Evolutionary conservation across 164 flowering plant species (phyloP), one percentile per base, ranked within the genome.

Genomic region (Malania oleifera): DNA sequence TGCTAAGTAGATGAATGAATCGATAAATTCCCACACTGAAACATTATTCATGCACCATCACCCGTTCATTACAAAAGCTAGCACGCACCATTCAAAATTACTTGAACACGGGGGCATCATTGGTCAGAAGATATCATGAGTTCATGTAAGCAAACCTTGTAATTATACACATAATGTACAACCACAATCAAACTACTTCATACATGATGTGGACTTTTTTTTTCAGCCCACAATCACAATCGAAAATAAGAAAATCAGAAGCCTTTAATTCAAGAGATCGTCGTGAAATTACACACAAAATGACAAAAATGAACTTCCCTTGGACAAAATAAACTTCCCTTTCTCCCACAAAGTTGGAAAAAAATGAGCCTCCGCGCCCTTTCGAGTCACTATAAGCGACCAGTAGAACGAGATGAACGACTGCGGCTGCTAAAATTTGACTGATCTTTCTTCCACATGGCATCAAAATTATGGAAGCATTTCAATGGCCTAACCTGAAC

Each of bases 391-490:
- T 54, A 72, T 44, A 23, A 43, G 24, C 65, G 69, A 47, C 52
- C 44, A 29, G 62, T 65, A 14, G 79, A 76, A 31, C 65, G 76
- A 60, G 89, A 73, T 43, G 89, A 80, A 11, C 75, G 34, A 22
- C 58, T 54, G n/a, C 67, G 69, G 47, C 76, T 76, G 67, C 88
- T 74, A 17, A 54, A 60, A 40, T 56, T 64, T 7, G 86, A 76
- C 35, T 24, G 65, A 59, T 83, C 84, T 67, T 64, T 89, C 75
- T 70, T 86, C 77, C 75, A 72, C 25, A 81, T 64, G 31, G 79
- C 79, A 65, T 78, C 87, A 39, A 83, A 35, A 50, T 69, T 80
- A 54, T 73, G 84, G 56, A 91, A 88, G 75, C 95, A 88, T 63
- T 73, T 75, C 54, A 85, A 53, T 35, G 86, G 75, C 61, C 75